Base-by-base conservation (phyloP, 2,329 filamentous ascomycete genomes). In the Diaporthe ampelina region DNA sequence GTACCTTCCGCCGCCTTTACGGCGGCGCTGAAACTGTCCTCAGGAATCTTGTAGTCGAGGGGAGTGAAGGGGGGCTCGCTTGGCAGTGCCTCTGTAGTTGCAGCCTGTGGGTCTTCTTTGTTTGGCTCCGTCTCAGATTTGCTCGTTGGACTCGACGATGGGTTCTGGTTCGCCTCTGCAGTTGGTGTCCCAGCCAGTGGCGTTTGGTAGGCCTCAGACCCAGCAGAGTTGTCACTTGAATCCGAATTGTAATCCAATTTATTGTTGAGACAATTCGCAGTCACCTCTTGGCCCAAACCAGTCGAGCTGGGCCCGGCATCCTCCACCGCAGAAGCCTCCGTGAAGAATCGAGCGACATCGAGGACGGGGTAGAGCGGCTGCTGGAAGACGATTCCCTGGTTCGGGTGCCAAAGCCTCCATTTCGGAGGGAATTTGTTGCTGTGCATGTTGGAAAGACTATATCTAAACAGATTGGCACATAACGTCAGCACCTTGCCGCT, bases 21-120 rank as follows among this genome's bases (percentile, higher is more conserved):
- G 1, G 91, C 91, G 1, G 84, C 83, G 6, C 82, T 79, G 75
- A 90, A 90, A 26, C 84, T 74, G 4, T 86, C 81, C 40, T 84
- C 79, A 1, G 84, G 81, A 58, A 91, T 87, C 74, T 87, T 86
- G 79, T 84, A 91, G 0, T 84, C 80, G 8, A 87, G 79, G 0
- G 80, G 79, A 4, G 85, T 83, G 45, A 80, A 77, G 0, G 86
- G 85, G 9, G 83, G 82, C 7, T 79, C 74, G 9, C 81, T 56
- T 40, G 19, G 21, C 26, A 26, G 17, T 19, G 19, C 59, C 1
- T 56, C 61, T 19, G 17, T 75, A 5, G 80, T 75, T 15, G 58
- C 50, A 2, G 68, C 21, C 21, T 76, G 74, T 29, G 75, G 35
- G 11, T 73, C 69, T 15, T 58, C 52, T 11, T 69, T 61, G 19